These are phyloP conservation scores for Silybum marianum DNA, from an alignment of 129 eudicot species.

Conservation along the genomic window DNA sequence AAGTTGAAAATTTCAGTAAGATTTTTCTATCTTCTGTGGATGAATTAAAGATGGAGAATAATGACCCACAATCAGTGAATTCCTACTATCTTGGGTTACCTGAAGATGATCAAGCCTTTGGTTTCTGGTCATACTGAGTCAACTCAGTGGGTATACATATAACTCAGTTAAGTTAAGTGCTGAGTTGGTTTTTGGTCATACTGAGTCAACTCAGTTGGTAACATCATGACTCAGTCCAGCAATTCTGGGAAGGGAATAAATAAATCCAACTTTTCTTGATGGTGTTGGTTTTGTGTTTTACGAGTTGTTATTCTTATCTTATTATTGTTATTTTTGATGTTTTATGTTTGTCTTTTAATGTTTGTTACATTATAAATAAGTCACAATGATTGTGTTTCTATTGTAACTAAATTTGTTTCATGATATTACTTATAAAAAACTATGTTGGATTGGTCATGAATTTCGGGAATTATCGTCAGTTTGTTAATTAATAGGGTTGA, in stretches of 20 bases:
- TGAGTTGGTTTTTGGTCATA: conserved; percentile 64
- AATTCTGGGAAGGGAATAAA: conserved; percentile 15
- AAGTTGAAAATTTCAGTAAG: conserved; percentile 51
- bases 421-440: conserved; percentile 13
- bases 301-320: not conserved
- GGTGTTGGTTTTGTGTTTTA: conserved; percentile 12
- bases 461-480: not conserved
- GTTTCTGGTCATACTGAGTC: conserved; percentile 74
- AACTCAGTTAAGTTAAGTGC: conserved; percentile 12
- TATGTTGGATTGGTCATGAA: not conserved
- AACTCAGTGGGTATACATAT: conserved; percentile 24
- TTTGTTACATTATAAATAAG: conserved; percentile 13
- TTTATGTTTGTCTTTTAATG: conserved; percentile 12
- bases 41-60: conserved; percentile 40
- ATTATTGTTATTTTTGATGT: not conserved
- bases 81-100: conserved; percentile 60
- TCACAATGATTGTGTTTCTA: not conserved
- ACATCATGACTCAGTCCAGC: conserved; percentile 25
- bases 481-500: not conserved
- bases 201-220: conserved; percentile 42
- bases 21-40: conserved; percentile 25
- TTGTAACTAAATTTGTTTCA: conserved; percentile 10
- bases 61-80: conserved; percentile 38
- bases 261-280: not conserved
- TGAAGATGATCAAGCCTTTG: conserved; percentile 64